Evolutionary conservation across 2,329 filamentous ascomycete genomes (phyloP).

Genomic region (Sporothrix phasma): DNA sequence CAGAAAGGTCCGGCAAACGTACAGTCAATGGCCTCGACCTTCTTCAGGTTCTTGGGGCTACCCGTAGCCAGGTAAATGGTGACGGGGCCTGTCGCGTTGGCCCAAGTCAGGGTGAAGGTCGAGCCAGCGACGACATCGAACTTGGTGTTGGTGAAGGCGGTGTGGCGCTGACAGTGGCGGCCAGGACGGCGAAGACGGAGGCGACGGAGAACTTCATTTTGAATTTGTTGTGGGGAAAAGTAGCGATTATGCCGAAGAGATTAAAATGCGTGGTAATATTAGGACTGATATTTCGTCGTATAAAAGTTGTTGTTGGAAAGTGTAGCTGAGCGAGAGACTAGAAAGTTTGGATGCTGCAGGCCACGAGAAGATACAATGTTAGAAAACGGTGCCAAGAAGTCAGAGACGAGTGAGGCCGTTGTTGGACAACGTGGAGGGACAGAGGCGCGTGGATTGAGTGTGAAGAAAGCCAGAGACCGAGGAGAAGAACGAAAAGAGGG

Average conservation of each 20-base stretch:
- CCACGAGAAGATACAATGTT: not conserved
- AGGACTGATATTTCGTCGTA: constrained; percentile 11
- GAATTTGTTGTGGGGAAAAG: constrained; percentile 10
- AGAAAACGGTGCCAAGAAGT: constrained; percentile 1
- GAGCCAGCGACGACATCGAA: constrained; percentile 28
- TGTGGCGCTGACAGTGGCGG: constrained; percentile 24
- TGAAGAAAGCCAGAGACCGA: not conserved
- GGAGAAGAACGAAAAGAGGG: not conserved
- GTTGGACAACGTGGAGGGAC: not conserved
- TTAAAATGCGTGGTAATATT: not conserved
- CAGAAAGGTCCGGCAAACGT: constrained; percentile 20
- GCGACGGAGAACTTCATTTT: constrained; percentile 34
- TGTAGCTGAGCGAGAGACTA: constrained; percentile 9
- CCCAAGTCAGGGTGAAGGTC: constrained; percentile 37
- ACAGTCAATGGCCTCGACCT: constrained; percentile 30
- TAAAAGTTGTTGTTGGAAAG: not conserved
- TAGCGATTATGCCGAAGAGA: constrained; percentile 2
- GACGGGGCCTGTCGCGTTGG: constrained; percentile 31
- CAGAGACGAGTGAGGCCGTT: not conserved
- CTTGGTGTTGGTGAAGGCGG: constrained; percentile 26
- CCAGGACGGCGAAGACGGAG: constrained; percentile 28
- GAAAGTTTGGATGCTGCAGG: constrained; percentile 4
- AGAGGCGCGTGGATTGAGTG: not conserved
- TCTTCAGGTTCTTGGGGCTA: constrained; percentile 26
- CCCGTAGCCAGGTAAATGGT: constrained; percentile 35